Evolutionary conservation across 129 eudicot species (phyloP), one percentile per base, ranked within the genome.

Genomic region (Pseudognaphalium luteoalbum): DNA sequence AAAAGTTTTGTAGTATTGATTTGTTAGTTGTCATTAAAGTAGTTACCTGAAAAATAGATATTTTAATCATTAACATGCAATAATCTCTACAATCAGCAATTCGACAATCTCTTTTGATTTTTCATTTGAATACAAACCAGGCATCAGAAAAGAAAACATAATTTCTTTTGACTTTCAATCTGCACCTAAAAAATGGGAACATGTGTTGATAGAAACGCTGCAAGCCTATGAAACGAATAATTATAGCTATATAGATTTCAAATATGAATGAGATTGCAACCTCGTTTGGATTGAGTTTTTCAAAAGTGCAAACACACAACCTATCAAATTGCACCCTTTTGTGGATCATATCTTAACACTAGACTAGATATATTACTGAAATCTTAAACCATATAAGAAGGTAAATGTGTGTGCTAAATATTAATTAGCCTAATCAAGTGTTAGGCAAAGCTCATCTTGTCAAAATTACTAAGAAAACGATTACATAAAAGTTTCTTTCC

Each of bases 401-500:
- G 71, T 70, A 41, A 32, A 32, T 10, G 15, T 56, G 81, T 77
- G 67, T 37, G 58, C 42, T 77, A 68, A 67, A 77, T 57, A 34
- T 47, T 62, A 47, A 75, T 47, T 32, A 75, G 28, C 58, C 71
- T 76, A 56, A 16, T 54, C 14, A 66, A 30, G 42, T 65, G 32
- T 32, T 29, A 62, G 11, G 42, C 63, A 3, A 62, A 62, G 47
- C 56, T 80, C 28, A 9, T 56, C 44, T 41, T 74, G 66, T 74
- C 79, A 74, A 74, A 74, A 80, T 67, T 75, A 66, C 35, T 35
- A 58, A 15, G 74, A 56, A 66, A 66, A 67, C 25, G 51, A 80
- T 29, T 37, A 68, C 60, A 60, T 80, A 73, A 72, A 51, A 64
- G 44, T 20, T 20, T 56, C 52, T 14, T 77, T 69, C 60, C 81